Base-by-base conservation (phyloP, 257 asterid species). In the Solanum medicagineum region DNA sequence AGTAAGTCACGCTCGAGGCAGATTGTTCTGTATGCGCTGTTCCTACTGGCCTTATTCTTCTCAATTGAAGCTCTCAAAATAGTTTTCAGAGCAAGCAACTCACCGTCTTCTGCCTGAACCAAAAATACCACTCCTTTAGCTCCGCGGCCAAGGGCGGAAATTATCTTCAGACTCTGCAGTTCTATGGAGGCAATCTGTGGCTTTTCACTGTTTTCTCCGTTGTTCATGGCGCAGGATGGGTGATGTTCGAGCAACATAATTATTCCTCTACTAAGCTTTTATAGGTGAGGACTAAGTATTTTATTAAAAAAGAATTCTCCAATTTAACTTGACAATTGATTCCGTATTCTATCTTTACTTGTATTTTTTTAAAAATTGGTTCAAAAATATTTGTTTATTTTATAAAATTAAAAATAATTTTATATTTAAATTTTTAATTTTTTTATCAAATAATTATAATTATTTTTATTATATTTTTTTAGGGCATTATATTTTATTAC, bases 51-150 rank as follows among this genome's bases (percentile, higher is more conserved):
- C 81, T 89, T 91, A 63, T 89, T 90, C 75, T 90, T 93, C 92
- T 93, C 94, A 13, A 94, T 74, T 1, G 94, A 89, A 84, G 94
- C 91, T 89, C 95, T 90, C 2, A 87, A 71, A n/a, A 95, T 93
- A 3, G 94, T 87, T 84, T 97, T 97, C 9, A 97, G 91, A 83
- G 99, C 99, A 81, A 93, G 90, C 85, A 86, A 86, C 81, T 92
- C 92, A 6, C 93, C 94, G 16, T 29, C 69, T 44, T 92, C 93
- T 2, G 89, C 92, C 40, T 87, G 90, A 29, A 93, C 97, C 80
- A 97, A 91, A 70, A 96, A 96, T 22, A 96, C 99, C 13, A 94
- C 97, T 17, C 98, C 98, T 86, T 96, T 94, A 4, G 98, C 99
- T 22, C 99, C 99, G 26, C 98, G 93, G 44, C 99, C 99, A 19